A percentile compares a stretch with the other conserved stretches of the same genome.
phyloP scores from a whole-genome alignment of 2,329 filamentous ascomycete genomes.

The Neonectria magnoliae region DNA sequence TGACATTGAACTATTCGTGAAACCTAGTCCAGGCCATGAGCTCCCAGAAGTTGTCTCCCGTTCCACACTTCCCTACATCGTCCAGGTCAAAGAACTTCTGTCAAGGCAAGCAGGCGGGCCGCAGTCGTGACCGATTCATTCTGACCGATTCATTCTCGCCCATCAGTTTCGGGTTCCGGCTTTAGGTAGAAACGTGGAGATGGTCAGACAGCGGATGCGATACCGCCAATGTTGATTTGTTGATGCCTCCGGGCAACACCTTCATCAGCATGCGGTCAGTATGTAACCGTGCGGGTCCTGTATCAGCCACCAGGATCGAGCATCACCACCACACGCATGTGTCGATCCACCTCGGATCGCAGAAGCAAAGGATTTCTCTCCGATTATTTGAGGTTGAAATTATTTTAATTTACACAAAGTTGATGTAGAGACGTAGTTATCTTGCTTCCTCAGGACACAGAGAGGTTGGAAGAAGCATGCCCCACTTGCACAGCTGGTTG shows the following conservation, averaged over 20 bases:
- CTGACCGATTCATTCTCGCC: neutral
- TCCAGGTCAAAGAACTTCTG: neutral
- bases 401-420: neutral
- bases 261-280: neutral
- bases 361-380: neutral
- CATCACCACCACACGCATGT: neutral
- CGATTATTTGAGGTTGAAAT: no score
- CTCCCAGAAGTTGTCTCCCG: neutral
- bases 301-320: neutral
- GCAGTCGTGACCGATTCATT: neutral
- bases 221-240: neutral
- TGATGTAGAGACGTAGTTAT: neutral
- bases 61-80: neutral
- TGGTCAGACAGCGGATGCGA: neutral
- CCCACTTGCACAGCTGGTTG: neutral
- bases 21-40: no score
- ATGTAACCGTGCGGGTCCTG: neutral
- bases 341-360: neutral
- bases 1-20: neutral
- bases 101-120: neutral
- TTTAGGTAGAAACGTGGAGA: neutral
- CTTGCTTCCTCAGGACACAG: neutral
- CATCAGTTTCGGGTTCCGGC: neutral
- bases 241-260: neutral
- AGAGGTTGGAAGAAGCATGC: neutral